A percentile compares a stretch with the other conserved stretches of the same genome.
Conservation (phyloP, 2,329 filamentous ascomycete genomes). For the Neofusicoccum umdonicola region DNA sequence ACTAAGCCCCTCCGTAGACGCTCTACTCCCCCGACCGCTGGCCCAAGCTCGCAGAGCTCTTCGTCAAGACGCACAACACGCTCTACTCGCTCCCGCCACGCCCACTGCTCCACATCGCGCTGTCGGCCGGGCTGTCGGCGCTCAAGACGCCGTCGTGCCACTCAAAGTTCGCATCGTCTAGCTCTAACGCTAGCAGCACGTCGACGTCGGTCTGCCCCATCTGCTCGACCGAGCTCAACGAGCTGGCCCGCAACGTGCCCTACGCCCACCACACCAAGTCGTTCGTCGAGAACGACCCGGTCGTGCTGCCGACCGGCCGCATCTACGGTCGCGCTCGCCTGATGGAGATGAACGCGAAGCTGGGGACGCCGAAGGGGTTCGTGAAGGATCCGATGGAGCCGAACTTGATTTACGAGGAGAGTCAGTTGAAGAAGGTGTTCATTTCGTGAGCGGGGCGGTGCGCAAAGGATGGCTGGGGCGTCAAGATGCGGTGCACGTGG, state of each 20-base stretch:
- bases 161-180: slow-evolving; percentile 59
- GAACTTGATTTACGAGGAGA: slow-evolving; percentile 58
- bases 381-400: slow-evolving; percentile 75
- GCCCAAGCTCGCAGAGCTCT: slow-evolving; percentile 72
- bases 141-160: slow-evolving; percentile 96
- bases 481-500: no score
- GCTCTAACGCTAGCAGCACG: slow-evolving; percentile 55
- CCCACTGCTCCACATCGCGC: slow-evolving; percentile 84
- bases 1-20: slow-evolving; percentile 44
- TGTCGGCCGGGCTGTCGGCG: slow-evolving; percentile 86
- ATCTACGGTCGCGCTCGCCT: slow-evolving; percentile 78
- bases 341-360: slow-evolving; percentile 73
- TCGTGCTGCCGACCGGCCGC: slow-evolving; percentile 81
- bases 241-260: slow-evolving; percentile 81
- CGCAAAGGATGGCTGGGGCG: no score
- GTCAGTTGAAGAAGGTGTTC: slow-evolving; percentile 79
- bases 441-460: slow-evolving; percentile 60
- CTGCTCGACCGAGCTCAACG: slow-evolving; percentile 92
- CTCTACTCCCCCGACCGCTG: slow-evolving; percentile 75
- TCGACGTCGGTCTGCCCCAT: slow-evolving; percentile 83
- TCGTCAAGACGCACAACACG: slow-evolving; percentile 80
- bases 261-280: slow-evolving; percentile 96
- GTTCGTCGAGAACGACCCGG: slow-evolving; percentile 81
- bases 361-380: slow-evolving; percentile 63
- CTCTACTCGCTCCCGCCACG: slow-evolving; percentile 78